phyloP scores from a whole-genome alignment of 441 rosid species.

The Capsella rubella region DNA sequence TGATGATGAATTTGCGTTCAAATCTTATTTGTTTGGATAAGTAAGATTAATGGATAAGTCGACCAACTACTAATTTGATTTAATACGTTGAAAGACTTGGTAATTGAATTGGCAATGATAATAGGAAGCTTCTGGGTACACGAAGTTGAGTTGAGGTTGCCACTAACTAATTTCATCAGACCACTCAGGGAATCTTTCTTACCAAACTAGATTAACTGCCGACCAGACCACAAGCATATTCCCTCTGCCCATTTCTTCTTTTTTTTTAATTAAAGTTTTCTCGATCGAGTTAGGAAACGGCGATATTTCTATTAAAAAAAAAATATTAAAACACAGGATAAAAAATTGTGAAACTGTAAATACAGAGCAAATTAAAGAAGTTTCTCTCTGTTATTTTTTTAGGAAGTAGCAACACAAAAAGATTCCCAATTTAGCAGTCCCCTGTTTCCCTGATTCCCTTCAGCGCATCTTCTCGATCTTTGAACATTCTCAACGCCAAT shows the following conservation, averaged over 20 bases:
- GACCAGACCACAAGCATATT: conserved; percentile 45
- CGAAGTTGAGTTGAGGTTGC: conserved; percentile 20
- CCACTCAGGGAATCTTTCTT: conserved; percentile 40
- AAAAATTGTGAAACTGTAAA: conserved; percentile 27
- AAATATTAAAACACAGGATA: neutral
- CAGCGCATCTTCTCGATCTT: conserved; percentile 53
- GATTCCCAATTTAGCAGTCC: conserved; percentile 59
- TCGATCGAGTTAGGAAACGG: conserved; percentile 21
- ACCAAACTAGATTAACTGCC: conserved; percentile 48
- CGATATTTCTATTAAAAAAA: conserved; percentile 17
- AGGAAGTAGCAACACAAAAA: conserved; percentile 65
- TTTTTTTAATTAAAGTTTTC: neutral
- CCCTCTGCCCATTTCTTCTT: conserved; percentile 38
- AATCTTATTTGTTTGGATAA: no score
- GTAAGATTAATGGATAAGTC: neutral
- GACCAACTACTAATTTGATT: conserved; percentile 12
- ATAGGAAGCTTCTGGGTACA: conserved; percentile 18
- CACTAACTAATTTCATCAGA: conserved; percentile 19
- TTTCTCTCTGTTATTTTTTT: conserved; percentile 33
- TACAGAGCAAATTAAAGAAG: conserved; percentile 35
- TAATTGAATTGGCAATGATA: neutral
- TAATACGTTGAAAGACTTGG: conserved; percentile 8
- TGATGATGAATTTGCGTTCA: neutral
- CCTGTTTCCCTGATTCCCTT: conserved; percentile 50
- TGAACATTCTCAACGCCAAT: conserved; percentile 40